These are phyloP conservation scores for Vaccinium darrowii DNA, from an alignment of 148 eudicot genomes.

Conservation along the genomic window DNA sequence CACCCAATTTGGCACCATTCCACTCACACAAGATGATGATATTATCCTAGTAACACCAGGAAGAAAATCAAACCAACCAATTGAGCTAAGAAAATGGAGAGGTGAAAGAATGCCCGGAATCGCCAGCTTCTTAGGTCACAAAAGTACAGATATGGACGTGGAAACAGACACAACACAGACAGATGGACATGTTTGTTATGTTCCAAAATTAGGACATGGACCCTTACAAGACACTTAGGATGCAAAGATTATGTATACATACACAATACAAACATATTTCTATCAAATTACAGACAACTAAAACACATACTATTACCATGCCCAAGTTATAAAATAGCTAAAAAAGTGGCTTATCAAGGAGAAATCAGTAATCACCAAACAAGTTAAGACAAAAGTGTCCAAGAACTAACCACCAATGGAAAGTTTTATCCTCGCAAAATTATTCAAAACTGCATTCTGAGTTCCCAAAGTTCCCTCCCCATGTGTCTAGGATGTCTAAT, in stretches of 20 bases:
- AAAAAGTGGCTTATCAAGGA: not conserved
- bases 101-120: not conserved
- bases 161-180: not conserved
- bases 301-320: not conserved
- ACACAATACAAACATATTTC: not conserved
- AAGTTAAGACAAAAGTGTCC: not conserved
- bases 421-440: not conserved
- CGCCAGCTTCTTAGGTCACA: not conserved
- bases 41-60: not conserved
- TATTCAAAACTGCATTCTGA: not conserved
- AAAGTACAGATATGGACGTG: not conserved
- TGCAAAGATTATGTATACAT: not conserved
- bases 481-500: not conserved
- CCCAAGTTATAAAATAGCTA: not conserved
- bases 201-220: not conserved
- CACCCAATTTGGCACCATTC: conserved; percentile 8
- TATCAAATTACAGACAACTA: not conserved
- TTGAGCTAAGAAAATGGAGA: not conserved
- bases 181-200: not conserved
- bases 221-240: not conserved
- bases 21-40: not conserved
- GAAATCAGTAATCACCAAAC: not conserved
- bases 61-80: not conserved
- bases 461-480: not conserved
- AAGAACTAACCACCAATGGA: not conserved